phyloP scores from a whole-genome alignment of 495 filamentous ascomycete genomes.

The Xylaria palmicola region DNA sequence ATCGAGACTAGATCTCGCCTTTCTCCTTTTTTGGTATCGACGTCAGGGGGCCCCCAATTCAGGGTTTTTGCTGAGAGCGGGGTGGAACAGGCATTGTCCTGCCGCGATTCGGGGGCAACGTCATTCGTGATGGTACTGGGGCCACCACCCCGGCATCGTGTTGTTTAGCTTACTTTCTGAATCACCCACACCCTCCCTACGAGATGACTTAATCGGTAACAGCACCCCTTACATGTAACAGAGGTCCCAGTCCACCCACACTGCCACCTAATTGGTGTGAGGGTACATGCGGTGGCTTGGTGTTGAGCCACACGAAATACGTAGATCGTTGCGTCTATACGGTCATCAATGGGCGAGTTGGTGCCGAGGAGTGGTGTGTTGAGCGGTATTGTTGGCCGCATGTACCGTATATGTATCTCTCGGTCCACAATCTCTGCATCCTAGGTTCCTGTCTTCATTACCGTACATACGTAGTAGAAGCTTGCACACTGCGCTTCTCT shows the following conservation, averaged over 20 bases:
- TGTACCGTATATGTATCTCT: neutral
- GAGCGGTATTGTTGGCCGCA: neutral
- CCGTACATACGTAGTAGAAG: neutral
- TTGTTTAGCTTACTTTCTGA: neutral
- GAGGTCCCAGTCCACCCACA: neutral
- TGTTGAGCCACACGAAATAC: constrained; percentile 3
- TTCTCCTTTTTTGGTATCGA: neutral
- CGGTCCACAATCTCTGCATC: neutral
- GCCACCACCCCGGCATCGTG: neutral
- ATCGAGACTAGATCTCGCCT: neutral
- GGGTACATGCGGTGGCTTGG: neutral
- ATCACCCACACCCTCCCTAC: neutral
- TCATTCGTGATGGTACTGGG: constrained; percentile 1
- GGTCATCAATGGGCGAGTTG: too few relatives aligned
- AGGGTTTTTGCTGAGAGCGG: neutral
- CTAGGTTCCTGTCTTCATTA: neutral
- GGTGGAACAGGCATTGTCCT: neutral
- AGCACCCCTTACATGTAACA: neutral
- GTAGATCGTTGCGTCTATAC: neutral
- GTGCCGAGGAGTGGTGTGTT: neutral
- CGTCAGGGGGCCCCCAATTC: constrained; percentile 3
- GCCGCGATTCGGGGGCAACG: neutral
- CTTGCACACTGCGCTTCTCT: neutral
- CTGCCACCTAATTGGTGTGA: neutral
- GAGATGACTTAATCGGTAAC: neutral